Conservation (phyloP, 192 early-diverging fungal genomes). For the Coemansia sp. region DNA sequence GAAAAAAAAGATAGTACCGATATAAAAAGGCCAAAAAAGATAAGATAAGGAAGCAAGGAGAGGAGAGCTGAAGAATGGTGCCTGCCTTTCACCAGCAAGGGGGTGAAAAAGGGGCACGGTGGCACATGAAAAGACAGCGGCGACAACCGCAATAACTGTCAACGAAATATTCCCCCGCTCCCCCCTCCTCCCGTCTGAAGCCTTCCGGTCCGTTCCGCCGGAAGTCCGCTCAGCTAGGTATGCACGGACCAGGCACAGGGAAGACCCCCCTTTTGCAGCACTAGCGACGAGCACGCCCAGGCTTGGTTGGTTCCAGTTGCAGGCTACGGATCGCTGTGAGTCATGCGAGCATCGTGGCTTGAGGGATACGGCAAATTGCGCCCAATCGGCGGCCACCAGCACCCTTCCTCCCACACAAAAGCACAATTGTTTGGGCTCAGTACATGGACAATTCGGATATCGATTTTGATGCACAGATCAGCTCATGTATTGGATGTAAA, state of each 20-base stretch:
- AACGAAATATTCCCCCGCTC: not conserved
- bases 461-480: not conserved
- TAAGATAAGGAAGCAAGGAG: not conserved
- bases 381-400: slow-evolving; percentile 23
- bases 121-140: not conserved
- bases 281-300: not conserved
- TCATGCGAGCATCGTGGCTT: slow-evolving; percentile 2
- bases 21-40: not conserved
- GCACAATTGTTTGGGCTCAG: not conserved
- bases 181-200: slow-evolving; percentile 1
- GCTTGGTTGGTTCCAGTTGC: not conserved
- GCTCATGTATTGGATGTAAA: not conserved
- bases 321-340: not conserved
- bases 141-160: not conserved
- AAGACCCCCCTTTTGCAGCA: not conserved
- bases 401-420: not conserved
- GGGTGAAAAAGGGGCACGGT: not conserved
- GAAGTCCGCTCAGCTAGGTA: not conserved
- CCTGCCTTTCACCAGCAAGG: not conserved
- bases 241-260: not conserved
- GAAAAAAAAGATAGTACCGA: not conserved
- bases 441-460: not conserved
- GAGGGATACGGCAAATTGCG: slow-evolving; percentile 13
- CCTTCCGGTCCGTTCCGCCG: not conserved
- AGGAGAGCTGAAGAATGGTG: slow-evolving; percentile 2